phyloP scores from a whole-genome alignment of 768 basidiomycete genomes.

The Hericium rajendrae region DNA sequence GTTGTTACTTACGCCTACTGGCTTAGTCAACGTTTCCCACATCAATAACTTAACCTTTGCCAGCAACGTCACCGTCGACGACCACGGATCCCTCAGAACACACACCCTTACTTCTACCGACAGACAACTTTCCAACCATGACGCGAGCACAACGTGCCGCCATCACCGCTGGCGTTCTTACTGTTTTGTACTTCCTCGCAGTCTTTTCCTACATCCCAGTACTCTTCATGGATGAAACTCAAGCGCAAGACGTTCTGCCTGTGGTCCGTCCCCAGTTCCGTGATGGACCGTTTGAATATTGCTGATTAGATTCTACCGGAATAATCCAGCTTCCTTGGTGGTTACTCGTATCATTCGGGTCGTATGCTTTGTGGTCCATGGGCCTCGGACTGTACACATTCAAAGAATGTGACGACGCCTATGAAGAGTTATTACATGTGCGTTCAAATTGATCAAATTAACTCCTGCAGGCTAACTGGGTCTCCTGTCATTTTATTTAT shows the following conservation, averaged over 20 bases:
- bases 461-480: not conserved
- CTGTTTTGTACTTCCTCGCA: constrained; percentile 44
- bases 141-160: constrained; percentile 51
- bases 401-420: constrained; percentile 72
- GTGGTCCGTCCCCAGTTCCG: constrained; percentile 35
- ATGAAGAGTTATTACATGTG: constrained; percentile 56
- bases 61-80: not conserved
- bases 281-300: not conserved
- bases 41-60: not conserved
- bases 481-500: not conserved
- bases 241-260: constrained; percentile 43
- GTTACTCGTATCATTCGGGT: constrained; percentile 70
- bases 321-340: constrained; percentile 70
- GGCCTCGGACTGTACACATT: constrained; percentile 69
- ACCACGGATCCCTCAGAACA: not conserved
- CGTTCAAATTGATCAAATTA: constrained; percentile 16
- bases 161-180: constrained; percentile 30
- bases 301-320: not conserved
- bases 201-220: constrained; percentile 45
- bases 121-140: constrained; percentile 30
- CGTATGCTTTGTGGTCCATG: constrained; percentile 69
- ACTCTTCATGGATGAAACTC: constrained; percentile 39
- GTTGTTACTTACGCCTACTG: not conserved
- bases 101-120: not conserved
- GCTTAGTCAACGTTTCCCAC: not conserved